phyloP scores from a whole-genome alignment of 768 basidiomycete species.

The Suillus luteus region DNA sequence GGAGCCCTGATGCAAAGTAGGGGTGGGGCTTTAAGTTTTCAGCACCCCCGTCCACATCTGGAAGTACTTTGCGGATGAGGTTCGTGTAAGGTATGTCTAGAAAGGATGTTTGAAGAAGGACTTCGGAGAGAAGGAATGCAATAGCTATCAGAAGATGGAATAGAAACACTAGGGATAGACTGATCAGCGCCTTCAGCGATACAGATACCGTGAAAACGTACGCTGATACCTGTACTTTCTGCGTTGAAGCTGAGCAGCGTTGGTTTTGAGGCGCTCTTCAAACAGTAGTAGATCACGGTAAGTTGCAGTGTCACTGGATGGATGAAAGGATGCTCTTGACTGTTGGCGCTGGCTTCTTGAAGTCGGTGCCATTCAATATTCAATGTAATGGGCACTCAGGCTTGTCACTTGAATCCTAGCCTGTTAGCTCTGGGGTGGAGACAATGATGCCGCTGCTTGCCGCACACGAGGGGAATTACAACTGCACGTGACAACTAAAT shows the following conservation, averaged over 20 bases:
- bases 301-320: slow-evolving; percentile 75
- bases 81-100: slow-evolving; percentile 63
- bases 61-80: slow-evolving; percentile 50
- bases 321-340: slow-evolving; percentile 46
- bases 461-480: too few species aligned
- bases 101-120: slow-evolving; percentile 68
- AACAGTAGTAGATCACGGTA: slow-evolving; percentile 89
- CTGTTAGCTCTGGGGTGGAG: neutral
- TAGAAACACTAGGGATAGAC: slow-evolving; percentile 64
- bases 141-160: slow-evolving; percentile 67
- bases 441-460: too few species aligned
- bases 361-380: slow-evolving; percentile 27
- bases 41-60: slow-evolving; percentile 47
- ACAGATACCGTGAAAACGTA: slow-evolving; percentile 38
- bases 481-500: slow-evolving; percentile 7
- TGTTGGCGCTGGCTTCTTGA: slow-evolving; percentile 29
- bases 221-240: slow-evolving; percentile 84
- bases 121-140: slow-evolving; percentile 72
- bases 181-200: slow-evolving; percentile 23
- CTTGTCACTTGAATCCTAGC: neutral
- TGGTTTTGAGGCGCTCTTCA: slow-evolving; percentile 95
- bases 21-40: slow-evolving; percentile 55
- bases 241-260: slow-evolving; percentile 76
- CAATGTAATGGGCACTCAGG: neutral
- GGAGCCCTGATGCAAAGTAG: slow-evolving; percentile 75